Evolutionary conservation across 164 flowering plant species (phyloP).

Genomic region (Tetracentron sinense): DNA sequence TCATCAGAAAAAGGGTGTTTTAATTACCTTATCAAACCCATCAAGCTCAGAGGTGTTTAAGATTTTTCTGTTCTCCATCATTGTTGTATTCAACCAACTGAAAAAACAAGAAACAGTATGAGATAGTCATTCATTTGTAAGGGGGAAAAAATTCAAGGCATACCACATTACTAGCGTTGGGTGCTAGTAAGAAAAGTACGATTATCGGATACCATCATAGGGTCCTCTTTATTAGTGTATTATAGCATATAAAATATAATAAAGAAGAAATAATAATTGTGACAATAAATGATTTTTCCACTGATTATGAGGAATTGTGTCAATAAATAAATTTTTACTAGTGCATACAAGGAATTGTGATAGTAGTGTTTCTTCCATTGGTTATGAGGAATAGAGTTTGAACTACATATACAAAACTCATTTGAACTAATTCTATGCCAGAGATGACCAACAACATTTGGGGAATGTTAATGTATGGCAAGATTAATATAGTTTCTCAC

Average conservation of each 20-base stretch:
- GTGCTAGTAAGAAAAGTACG: not conserved
- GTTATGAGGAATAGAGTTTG: no score
- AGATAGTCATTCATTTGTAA: not conserved
- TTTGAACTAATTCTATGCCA: not conserved
- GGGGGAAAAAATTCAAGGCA: not conserved
- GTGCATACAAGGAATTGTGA: no score
- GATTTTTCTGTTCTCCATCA: conserved; percentile 84
- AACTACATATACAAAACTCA: no score
- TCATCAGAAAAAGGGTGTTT: not conserved
- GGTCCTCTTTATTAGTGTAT: not conserved
- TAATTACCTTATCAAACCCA: conserved; percentile 85
- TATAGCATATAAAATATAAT: no score
- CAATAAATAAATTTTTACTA: no score
- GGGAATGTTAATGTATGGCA: not conserved
- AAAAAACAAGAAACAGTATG: not conserved
- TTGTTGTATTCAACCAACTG: conserved; percentile 98
- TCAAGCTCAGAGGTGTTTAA: conserved; percentile 78
- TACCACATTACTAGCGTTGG: not conserved
- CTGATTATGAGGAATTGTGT: not conserved
- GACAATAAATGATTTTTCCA: not conserved
- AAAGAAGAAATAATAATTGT: no score
- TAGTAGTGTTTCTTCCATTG: no score
- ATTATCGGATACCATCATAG: no score
- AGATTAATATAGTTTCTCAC: not conserved
- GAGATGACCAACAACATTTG: not conserved